Base-by-base conservation (phyloP, 805 yeast species). In the Tetrapisispora phaffii region DNA sequence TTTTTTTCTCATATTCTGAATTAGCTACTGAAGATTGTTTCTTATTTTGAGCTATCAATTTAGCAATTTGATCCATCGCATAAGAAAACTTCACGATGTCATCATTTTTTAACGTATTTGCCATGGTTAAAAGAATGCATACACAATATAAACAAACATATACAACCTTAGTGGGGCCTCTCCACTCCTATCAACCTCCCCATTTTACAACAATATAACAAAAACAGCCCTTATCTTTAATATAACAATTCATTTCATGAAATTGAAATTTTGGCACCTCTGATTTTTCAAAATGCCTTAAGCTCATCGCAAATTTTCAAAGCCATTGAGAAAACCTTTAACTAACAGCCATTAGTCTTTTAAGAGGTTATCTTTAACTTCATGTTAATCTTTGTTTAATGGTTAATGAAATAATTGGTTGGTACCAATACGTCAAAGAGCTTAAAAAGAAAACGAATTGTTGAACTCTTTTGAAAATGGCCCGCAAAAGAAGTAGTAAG, bases 1-100 rank as follows among this genome's bases (percentile, higher is more conserved):
- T 36, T 39, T 60, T 59, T 13, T 45, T 48, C 22, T 57, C 50
- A 35, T 59, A 55, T 41, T 56, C 59, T 4, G 50, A 36, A 42
- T 50, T 50, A n/a, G 46, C 17, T 8, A 47, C 47, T 8, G 57
- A 13, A 26, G 29, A 26, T 31, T 17, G 34, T 16, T 37, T 36
- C 24, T 28, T 26, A 46, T 67, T 69, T 41, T 63, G 62, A 20
- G 50, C 50, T 12, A 70, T 60, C 4, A 62, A 57, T 48, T 60
- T 58, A 1, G 73, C 74, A 39, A 71, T 55, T 20, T 58, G 49
- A 35, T 57, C 58, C 52, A 57, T 49, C 20, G 57, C 57, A 32
- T 51, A 50, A 9, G 56, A 51, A 12, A 56, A 37, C 39, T 48
- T 50, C n/a, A 48, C 37, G 4, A 51, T 47, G 34, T 56, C 56